Conservation (phyloP, 2,329 filamentous ascomycete genomes). For the Curvularia spicifera region DNA sequence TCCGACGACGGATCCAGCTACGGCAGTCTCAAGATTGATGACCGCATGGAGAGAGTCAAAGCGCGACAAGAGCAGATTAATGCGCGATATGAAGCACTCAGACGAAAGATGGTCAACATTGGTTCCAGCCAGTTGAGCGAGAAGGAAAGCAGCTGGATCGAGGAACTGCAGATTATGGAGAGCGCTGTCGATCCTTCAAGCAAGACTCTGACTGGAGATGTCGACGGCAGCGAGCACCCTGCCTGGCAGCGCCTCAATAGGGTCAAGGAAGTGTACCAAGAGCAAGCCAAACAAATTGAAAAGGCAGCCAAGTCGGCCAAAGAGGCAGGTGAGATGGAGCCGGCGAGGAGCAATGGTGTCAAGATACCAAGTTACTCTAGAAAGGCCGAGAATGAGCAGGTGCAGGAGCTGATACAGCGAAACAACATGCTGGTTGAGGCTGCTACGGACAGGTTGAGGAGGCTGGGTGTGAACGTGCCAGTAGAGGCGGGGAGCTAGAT, state of each 20-base stretch:
- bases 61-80: slow-evolving; percentile 64
- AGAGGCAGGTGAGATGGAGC: slow-evolving; percentile 23
- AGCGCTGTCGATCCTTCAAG: slow-evolving; percentile 45
- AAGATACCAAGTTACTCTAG: slow-evolving; percentile 45
- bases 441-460: slow-evolving; percentile 38
- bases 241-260: slow-evolving; percentile 65
- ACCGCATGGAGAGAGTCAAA: slow-evolving; percentile 62
- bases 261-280: slow-evolving; percentile 61
- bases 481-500: slow-evolving; percentile 7
- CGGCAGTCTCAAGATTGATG: slow-evolving; percentile 64
- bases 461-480: slow-evolving; percentile 38
- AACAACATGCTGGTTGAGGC: slow-evolving; percentile 45
- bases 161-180: slow-evolving; percentile 59
- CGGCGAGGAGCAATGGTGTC: slow-evolving; percentile 19
- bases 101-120: slow-evolving; percentile 56
- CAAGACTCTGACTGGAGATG: slow-evolving; percentile 41
- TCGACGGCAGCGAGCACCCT: slow-evolving; percentile 37
- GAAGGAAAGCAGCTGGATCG: slow-evolving; percentile 66
- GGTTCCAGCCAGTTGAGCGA: slow-evolving; percentile 65
- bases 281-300: slow-evolving; percentile 50
- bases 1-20: slow-evolving; percentile 54
- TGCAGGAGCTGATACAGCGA: slow-evolving; percentile 42
- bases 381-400: slow-evolving; percentile 44
- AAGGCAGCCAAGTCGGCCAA: slow-evolving; percentile 24
- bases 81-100: slow-evolving; percentile 66